Conservation (phyloP, 129 eudicot genomes). For the Flaveria brownii region DNA sequence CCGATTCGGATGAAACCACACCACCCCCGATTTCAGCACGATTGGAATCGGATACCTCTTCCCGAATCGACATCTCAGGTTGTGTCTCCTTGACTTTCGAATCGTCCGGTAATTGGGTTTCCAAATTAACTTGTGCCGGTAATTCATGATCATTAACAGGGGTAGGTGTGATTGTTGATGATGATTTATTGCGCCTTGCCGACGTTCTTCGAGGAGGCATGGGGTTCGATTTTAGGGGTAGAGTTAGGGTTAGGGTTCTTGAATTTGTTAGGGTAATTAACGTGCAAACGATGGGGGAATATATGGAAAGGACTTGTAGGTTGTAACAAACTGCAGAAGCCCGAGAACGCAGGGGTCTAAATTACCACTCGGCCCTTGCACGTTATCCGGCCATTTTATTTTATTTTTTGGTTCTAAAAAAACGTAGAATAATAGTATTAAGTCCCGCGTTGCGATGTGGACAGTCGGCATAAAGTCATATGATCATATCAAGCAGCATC, state of each 20-base stretch:
- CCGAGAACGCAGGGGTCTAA: not conserved
- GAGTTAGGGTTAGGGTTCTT: constrained; percentile 37
- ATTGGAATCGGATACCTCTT: not conserved
- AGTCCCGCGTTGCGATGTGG: too few species aligned
- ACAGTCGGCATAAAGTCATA: too few species aligned
- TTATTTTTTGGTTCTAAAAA: too few species aligned
- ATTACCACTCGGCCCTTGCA: not conserved
- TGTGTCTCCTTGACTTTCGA: not conserved
- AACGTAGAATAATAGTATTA: too few species aligned
- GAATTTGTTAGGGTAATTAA: constrained; percentile 1
- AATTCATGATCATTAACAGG: constrained; percentile 15
- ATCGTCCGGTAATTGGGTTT: constrained; percentile 9
- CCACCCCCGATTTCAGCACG: not conserved
- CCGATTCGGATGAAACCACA: not conserved
- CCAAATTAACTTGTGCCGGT: constrained; percentile 11
- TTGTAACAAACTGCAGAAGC: constrained; percentile 5
- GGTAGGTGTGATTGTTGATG: constrained; percentile 11
- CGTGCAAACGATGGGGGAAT: not conserved
- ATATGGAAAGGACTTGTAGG: not conserved
- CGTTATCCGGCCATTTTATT: not conserved
- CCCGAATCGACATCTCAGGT: constrained; percentile 4
- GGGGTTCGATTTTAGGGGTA: constrained; percentile 1
- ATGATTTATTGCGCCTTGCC: constrained; percentile 26
- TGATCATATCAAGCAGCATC: too few species aligned
- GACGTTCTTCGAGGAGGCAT: constrained; percentile 29